These are phyloP conservation scores for Didymella segeticola DNA, from an alignment of 2,329 filamentous ascomycete species.

Conservation along the genomic window DNA sequence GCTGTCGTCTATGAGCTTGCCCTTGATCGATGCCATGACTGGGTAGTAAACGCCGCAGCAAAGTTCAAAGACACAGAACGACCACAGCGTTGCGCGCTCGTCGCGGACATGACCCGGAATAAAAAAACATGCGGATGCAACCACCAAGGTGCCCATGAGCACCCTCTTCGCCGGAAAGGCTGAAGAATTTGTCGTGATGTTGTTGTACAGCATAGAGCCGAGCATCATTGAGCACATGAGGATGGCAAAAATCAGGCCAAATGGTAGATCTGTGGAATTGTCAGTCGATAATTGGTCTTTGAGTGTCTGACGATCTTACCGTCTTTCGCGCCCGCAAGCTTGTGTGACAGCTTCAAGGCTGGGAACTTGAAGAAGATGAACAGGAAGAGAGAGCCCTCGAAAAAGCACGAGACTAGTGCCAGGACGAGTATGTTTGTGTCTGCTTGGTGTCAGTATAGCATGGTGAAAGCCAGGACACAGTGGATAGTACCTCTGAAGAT, in stretches of 20 bases:
- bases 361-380: slow-evolving; percentile 70
- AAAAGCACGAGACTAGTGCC: slow-evolving; percentile 61
- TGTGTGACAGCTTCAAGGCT: slow-evolving; percentile 53
- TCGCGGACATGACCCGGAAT: slow-evolving; percentile 50
- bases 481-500: slow-evolving; percentile 28
- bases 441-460: slow-evolving; percentile 9
- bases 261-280: slow-evolving; percentile 41
- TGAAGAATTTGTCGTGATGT: slow-evolving; percentile 34
- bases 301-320: slow-evolving; percentile 21
- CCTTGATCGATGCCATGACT: slow-evolving; percentile 62
- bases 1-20: slow-evolving; percentile 61
- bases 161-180: slow-evolving; percentile 37
- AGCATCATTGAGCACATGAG: slow-evolving; percentile 68
- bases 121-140: slow-evolving; percentile 41
- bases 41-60: slow-evolving; percentile 67
- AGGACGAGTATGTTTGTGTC: slow-evolving; percentile 61
- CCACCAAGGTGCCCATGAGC: slow-evolving; percentile 32
- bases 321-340: slow-evolving; percentile 35
- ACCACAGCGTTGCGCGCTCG: slow-evolving; percentile 61
- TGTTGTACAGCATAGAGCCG: slow-evolving; percentile 62
- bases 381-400: slow-evolving; percentile 68
- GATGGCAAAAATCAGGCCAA: slow-evolving; percentile 63
- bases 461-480: background rate
- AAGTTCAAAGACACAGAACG: slow-evolving; percentile 64
- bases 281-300: slow-evolving; percentile 9